A percentile compares a stretch with the other conserved stretches of the same genome.
phyloP scores from a whole-genome alignment of 495 filamentous ascomycete genomes.

The Penicillium paxilli region DNA sequence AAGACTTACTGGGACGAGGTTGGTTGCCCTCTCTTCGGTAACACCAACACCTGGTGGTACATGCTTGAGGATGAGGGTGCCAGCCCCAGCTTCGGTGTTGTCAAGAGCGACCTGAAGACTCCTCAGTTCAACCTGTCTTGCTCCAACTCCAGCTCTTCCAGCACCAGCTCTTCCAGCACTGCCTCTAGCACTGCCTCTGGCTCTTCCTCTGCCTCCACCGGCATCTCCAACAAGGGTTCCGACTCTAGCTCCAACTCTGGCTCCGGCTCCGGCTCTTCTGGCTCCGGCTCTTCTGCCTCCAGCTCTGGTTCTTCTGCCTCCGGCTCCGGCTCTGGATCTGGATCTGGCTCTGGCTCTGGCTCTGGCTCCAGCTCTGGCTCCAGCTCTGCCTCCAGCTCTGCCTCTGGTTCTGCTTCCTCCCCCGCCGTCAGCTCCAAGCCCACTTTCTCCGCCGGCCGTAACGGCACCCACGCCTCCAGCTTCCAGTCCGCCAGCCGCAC shows the following conservation, averaged over 20 bases:
- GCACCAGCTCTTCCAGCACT: constrained; percentile 13
- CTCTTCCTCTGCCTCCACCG: constrained; percentile 4
- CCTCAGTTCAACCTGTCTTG: constrained; percentile 68
- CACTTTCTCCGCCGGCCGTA: constrained; percentile 8
- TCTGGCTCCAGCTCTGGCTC: constrained; percentile 8
- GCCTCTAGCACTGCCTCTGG: constrained; percentile 10
- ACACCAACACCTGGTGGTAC: constrained; percentile 73
- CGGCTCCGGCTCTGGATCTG: constrained; percentile 7
- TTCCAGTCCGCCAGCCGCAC: background rate
- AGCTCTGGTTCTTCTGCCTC: constrained; percentile 7
- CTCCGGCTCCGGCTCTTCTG: constrained; percentile 9
- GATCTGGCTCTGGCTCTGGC: constrained; percentile 4
- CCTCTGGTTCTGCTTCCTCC: constrained; percentile 8
- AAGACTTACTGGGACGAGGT: constrained; percentile 78
- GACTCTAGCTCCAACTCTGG: constrained; percentile 7
- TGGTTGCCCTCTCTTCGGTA: constrained; percentile 69
- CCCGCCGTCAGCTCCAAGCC: constrained; percentile 3
- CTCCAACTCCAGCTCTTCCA: constrained; percentile 25
- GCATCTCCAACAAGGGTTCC: constrained; percentile 1
- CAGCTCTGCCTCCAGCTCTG: constrained; percentile 19
- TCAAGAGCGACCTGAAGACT: constrained; percentile 51
- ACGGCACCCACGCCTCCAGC: background rate
- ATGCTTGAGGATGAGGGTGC: constrained; percentile 66
- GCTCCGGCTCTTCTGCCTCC: constrained; percentile 18
- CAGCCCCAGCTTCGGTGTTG: constrained; percentile 70